A percentile compares a stretch with the other conserved stretches of the same genome.
These are phyloP conservation scores for Sporothrix variecibatus DNA, from an alignment of 2,329 filamentous ascomycete species.

Conservation along the genomic window DNA sequence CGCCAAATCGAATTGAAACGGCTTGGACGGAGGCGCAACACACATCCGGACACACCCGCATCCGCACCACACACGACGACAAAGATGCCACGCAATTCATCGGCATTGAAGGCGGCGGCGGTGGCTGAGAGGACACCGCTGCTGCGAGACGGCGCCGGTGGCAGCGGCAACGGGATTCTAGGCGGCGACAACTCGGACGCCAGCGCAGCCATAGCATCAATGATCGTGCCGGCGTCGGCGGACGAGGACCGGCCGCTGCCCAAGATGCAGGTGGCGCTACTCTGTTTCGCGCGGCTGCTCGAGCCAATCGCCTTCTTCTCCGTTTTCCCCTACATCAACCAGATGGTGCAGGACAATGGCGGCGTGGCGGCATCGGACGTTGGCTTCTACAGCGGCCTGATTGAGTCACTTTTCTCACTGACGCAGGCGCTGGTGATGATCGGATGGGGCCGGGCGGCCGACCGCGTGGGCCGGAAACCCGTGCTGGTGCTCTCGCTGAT, in stretches of 20 bases:
- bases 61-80: background rate
- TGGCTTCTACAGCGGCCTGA: conserved; percentile 77
- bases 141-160: conserved; percentile 30
- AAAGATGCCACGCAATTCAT: conserved; percentile 8
- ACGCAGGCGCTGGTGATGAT: conserved; percentile 80
- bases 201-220: background rate
- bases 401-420: conserved; percentile 71
- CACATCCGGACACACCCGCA: background rate
- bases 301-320: conserved; percentile 83
- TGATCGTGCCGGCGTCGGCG: conserved; percentile 6
- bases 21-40: background rate
- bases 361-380: conserved; percentile 64
- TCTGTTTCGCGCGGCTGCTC: conserved; percentile 72
- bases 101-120: background rate
- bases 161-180: background rate
- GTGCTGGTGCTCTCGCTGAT: conserved; percentile 62
- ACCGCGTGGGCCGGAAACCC: conserved; percentile 46
- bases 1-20: background rate
- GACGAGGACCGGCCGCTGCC: conserved; percentile 52
- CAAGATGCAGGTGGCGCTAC: conserved; percentile 66
- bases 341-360: conserved; percentile 72
- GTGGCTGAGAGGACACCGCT: conserved; percentile 33
- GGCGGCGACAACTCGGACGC: background rate
- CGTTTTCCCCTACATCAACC: conserved; percentile 78
- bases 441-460: conserved; percentile 67